Percentiles rank a stretch among this genome's conserved stretches.
These are phyloP conservation scores for Pythium sp. DNA, from an alignment of 352 stramenopile genomes.

Conservation along the genomic window DNA sequence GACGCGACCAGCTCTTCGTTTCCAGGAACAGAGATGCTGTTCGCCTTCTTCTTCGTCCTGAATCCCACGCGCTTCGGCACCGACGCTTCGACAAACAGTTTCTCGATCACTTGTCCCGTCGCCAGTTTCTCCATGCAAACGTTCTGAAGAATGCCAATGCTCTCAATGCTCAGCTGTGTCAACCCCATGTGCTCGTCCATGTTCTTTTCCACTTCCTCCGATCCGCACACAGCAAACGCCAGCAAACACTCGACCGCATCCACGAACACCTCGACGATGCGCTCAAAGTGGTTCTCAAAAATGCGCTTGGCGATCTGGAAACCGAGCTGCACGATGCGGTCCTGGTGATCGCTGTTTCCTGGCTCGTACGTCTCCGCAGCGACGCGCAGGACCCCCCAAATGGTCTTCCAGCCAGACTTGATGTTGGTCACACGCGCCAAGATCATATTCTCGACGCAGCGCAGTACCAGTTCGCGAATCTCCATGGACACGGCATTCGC, in stretches of 20 bases:
- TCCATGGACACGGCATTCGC: constrained; percentile 75
- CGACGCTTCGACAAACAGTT: constrained; percentile 32
- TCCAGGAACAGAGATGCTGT: constrained; percentile 18
- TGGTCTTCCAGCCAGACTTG: constrained; percentile 92
- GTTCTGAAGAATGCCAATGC: constrained; percentile 52
- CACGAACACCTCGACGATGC: constrained; percentile 76
- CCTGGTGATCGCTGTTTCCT: constrained; percentile 39
- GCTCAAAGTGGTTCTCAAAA: constrained; percentile 69
- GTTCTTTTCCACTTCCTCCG: constrained; percentile 55
- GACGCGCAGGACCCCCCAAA: constrained; percentile 91
- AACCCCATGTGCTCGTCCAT: constrained; percentile 51
- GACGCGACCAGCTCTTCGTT: constrained; percentile 12
- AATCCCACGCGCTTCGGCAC: constrained; percentile 53
- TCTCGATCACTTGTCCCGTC: constrained; percentile 76
- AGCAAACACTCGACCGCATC: constrained; percentile 79
- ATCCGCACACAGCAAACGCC: constrained; percentile 75
- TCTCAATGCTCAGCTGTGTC: constrained; percentile 70
- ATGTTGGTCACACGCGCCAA: constrained; percentile 86
- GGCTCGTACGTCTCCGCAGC: constrained; percentile 83
- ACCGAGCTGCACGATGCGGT: constrained; percentile 83
- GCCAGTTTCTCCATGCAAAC: constrained; percentile 78
- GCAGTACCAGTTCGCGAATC: constrained; percentile 89
- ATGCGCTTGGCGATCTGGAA: constrained; percentile 88
- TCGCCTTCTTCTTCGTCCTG: constrained; percentile 46
- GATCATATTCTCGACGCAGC: constrained; percentile 92